Base-by-base conservation (phyloP, 2,329 filamentous ascomycete species). In the Trichoderma hamatum region DNA sequence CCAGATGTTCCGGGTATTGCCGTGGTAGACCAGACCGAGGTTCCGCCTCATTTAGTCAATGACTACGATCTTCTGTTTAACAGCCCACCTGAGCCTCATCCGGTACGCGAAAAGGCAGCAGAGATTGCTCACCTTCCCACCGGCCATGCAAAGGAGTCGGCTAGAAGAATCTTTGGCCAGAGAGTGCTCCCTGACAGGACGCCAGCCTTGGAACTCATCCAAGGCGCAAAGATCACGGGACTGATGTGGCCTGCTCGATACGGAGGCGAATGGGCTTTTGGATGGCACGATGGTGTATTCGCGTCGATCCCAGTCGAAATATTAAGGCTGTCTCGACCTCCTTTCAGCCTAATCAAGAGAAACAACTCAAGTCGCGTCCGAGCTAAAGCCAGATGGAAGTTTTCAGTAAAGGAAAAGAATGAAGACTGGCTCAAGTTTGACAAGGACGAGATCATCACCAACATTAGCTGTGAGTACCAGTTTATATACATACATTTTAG, bases 361-460 rank as follows among this genome's bases (percentile, higher is more conserved):
- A 80, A 81, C 5, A 82, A 80, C 16, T 80, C 80, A 39, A 86
- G 82, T 67, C 81, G 80, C 13, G 78, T 86, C 51, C 81, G 81
- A 59, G 86, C 84, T 11, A 80, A 82, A 51, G 80, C 85, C 14
- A 80, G 81, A 69, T 88, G 86, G 86, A 86, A 82, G 75, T 88
- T 86, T 77, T 78, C 80, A 60, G 80, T 82, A 43, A 84, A 82
- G 71, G 77, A 80, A 26, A 80, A 82, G 11, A 79, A 78, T 26
- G 80, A 80, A 32, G 76, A 82, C 13, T 88, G 86, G 86, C 78
- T 88, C n/a, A 83, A 80, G 71, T 87, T 92, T 74, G 88, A 90
- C 34, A 90, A 89, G 75, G 88, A 87, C 24, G 90, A 92, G 71
- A 82, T 84, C 3, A 90, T 91, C 19, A 88, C 84, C 72, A 92